A percentile compares a stretch with the other conserved stretches of the same genome.
These are phyloP conservation scores for Isoetes taiwanensis DNA, from an alignment of 75 land plant genomes.

Conservation along the genomic window DNA sequence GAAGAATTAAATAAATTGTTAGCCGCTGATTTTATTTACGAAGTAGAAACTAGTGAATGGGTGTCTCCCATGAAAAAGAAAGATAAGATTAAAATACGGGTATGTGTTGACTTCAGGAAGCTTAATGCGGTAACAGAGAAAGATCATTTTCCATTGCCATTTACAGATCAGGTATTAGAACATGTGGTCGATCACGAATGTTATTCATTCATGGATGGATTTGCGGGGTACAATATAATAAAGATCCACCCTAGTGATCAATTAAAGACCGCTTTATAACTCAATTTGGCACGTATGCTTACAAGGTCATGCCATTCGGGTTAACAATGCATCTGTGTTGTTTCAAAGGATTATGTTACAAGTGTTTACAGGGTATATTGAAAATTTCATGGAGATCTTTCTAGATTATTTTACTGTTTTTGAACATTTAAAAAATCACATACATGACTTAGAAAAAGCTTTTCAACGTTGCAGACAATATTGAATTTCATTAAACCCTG, in stretches of 20 bases:
- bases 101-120: background rate
- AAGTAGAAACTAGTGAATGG: background rate
- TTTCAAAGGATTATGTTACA: too few species aligned
- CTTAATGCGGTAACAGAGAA: background rate
- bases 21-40: background rate
- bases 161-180: slow-evolving; percentile 2
- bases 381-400: too few species aligned
- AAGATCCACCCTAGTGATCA: background rate
- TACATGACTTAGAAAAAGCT: too few species aligned
- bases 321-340: background rate
- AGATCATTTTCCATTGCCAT: background rate
- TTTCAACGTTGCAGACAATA: background rate
- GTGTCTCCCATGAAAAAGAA: slow-evolving; percentile 9
- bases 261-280: background rate
- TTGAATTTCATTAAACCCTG: background rate
- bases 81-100: slow-evolving; percentile 5
- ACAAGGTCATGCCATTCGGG: slow-evolving; percentile 5
- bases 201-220: slow-evolving; percentile 11
- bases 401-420: too few species aligned
- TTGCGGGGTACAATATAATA: background rate
- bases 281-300: background rate
- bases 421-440: too few species aligned
- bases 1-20: background rate
- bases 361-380: too few species aligned
- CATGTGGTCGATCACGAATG: slow-evolving; percentile 2